These are phyloP conservation scores for Asparagopsis taxiformis DNA, from an alignment of 31 red algal species.

Conservation along the genomic window DNA sequence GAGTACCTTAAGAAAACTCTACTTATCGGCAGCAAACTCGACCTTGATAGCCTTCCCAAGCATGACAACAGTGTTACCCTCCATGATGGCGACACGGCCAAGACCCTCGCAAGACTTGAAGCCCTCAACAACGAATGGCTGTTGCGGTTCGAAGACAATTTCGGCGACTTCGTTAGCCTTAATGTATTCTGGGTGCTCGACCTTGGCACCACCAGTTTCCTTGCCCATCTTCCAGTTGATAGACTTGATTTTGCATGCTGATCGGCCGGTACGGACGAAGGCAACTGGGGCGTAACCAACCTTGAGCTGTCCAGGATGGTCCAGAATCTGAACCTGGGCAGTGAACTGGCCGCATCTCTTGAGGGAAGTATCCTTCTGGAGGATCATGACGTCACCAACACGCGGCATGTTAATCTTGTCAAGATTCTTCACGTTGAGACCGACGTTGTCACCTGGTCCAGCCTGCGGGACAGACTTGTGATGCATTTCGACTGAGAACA, in stretches of 20 bases:
- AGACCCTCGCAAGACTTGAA: conserved; percentile 75
- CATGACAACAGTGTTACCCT: conserved; percentile 84
- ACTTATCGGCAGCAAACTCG: conserved; percentile 44
- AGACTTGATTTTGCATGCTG: conserved; percentile 86
- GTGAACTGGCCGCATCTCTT: conserved; percentile 72
- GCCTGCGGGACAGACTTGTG: conserved; percentile 88
- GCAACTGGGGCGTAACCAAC: conserved; percentile 94
- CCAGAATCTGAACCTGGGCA: conserved; percentile 93
- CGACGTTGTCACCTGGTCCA: conserved; percentile 97
- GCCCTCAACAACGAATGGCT: conserved; percentile 70
- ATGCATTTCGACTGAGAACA: conserved; percentile 99
- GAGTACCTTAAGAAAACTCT: conserved; percentile 23
- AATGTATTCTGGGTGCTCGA: conserved; percentile 68
- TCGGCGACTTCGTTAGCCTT: conserved; percentile 73
- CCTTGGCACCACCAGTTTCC: conserved; percentile 76
- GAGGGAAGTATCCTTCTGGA: conserved; percentile 70
- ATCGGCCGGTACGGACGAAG: conserved; percentile 83
- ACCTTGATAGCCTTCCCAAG: conserved; percentile 78
- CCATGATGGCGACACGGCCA: conserved; percentile 82
- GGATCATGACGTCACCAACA: conserved; percentile 86
- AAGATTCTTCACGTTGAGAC: conserved; percentile 97
- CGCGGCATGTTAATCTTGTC: conserved; percentile 87
- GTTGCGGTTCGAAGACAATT: conserved; percentile 58
- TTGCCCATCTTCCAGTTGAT: conserved; percentile 93
- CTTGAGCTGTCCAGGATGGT: conserved; percentile 96